Evolutionary conservation across 345 rosid genomes (phyloP), one percentile per base, ranked within the genome.

Genomic region (Pistacia integerrima): DNA sequence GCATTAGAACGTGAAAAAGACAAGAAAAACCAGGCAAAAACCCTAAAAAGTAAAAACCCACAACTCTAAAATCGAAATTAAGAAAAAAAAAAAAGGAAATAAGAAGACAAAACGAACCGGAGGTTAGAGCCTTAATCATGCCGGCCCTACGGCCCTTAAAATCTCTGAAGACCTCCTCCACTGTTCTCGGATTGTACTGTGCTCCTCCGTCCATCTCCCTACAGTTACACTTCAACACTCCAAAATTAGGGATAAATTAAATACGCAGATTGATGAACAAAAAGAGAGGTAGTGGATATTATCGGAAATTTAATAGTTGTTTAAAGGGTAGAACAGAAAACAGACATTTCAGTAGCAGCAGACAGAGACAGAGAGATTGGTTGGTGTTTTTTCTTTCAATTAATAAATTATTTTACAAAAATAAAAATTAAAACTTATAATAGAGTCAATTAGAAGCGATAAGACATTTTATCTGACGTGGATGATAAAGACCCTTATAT

Each of bases 81-180:
- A 36, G 30, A 17, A 18, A 72, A 36, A 1, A 16, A 25, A 25
- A 25, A 25, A 25, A 25, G 25, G 25, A 25, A 25, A 25, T 25
- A 25, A 25, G 68, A 66, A 67, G 64, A 52, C 4, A 57, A 68
- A 51, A 76, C 63, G 70, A 77, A 91, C 97, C 96, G 51, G 86
- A 76, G 59, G 96, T 90, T 63, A 93, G 81, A 77, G 97, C 97
- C 78, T 80, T 90, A 78, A 93, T 82, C 81, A 93, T 80, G 76
- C 85, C 98, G 64, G 91, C 88, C 64, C 97, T 83, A 64, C 97
- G 97, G 57, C 92, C 93, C 77, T 86, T 93, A 83, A 90, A 90
- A 76, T 92, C 97, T n/a, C 81, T 75, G 81, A 92, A 90, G 54
- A 90, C 91, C 67, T 92, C 98, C 79, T 93, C 93, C 3, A 93